Evolutionary conservation across 176 grass and related monocot genomes (phyloP).

Genomic region (Lolium multiflorum): DNA sequence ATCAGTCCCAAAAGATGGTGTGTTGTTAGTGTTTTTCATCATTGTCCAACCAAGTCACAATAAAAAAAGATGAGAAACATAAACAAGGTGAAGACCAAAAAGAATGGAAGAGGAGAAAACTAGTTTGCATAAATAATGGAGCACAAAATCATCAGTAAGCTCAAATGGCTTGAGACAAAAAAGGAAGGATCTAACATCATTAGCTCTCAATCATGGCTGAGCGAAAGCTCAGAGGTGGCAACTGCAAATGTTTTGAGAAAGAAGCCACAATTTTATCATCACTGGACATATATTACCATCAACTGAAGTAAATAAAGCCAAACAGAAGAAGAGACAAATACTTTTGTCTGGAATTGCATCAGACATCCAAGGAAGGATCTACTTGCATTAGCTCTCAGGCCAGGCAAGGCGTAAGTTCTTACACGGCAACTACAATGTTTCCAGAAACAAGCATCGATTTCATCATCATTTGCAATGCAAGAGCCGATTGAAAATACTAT

Average conservation of each 20-base stretch:
- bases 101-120: no score
- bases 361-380: constrained; percentile 72
- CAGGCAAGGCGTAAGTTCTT: constrained; percentile 59
- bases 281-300: neutral
- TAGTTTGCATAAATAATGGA: no score
- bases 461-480: neutral
- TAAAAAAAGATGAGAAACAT: neutral
- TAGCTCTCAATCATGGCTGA: constrained; percentile 56
- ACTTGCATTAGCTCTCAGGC: constrained; percentile 63
- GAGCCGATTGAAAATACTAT: neutral
- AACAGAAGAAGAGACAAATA: neutral
- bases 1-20: neutral
- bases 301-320: neutral
- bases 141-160: neutral
- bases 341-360: neutral
- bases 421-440: constrained; percentile 57
- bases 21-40: constrained; percentile 29
- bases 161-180: neutral
- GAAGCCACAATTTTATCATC: constrained; percentile 44
- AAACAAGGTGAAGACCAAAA: neutral
- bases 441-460: constrained; percentile 68
- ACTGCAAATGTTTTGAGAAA: constrained; percentile 71
- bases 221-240: constrained; percentile 56
- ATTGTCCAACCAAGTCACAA: constrained; percentile 12
- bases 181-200: constrained; percentile 38